Conservation (phyloP, 495 filamentous ascomycete genomes). For the Lepraria neglecta region DNA sequence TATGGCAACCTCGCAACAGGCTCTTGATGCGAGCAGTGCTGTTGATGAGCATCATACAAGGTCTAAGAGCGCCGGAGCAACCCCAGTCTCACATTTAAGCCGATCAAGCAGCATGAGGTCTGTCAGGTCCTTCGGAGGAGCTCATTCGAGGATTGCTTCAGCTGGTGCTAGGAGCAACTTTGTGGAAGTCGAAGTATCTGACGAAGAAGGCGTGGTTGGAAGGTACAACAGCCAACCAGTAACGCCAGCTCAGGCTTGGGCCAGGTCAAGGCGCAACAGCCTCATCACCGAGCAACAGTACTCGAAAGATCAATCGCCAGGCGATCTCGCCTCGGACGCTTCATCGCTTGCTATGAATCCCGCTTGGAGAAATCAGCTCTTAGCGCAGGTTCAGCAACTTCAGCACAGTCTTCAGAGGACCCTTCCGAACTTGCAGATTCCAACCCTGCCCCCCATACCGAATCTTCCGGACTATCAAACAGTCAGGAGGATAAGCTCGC, state of each 20-base stretch:
- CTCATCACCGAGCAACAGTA: constrained; percentile 22
- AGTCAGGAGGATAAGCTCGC: constrained; percentile 65
- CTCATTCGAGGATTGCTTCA: constrained; percentile 32
- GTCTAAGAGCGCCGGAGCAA: constrained; percentile 53
- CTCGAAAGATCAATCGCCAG: constrained; percentile 28
- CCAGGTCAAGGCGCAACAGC: constrained; percentile 38
- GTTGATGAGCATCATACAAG: constrained; percentile 47
- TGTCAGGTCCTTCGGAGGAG: constrained; percentile 56
- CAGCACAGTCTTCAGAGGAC: constrained; percentile 65
- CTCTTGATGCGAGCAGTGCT: constrained; percentile 34
- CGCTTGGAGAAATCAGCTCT: constrained; percentile 70
- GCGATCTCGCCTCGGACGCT: constrained; percentile 21
- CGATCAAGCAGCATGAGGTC: constrained; percentile 62
- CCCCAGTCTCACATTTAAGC: constrained; percentile 47
- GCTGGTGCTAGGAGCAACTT: constrained; percentile 24
- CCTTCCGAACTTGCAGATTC: constrained; percentile 60
- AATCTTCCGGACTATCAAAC: constrained; percentile 66
- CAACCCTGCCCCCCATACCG: constrained; percentile 53
- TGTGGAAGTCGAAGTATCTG: constrained; percentile 36
- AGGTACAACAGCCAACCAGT: constrained; percentile 31
- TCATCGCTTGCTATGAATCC: constrained; percentile 50
- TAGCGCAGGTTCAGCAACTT: constrained; percentile 70
- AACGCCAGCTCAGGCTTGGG: constrained; percentile 39
- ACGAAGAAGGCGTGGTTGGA: constrained; percentile 33
- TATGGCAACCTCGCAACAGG: constrained; percentile 59